Evolutionary conservation across 2,329 filamentous ascomycete genomes (phyloP), one percentile per base, ranked within the genome.

Genomic region (Ascochyta koolunga): DNA sequence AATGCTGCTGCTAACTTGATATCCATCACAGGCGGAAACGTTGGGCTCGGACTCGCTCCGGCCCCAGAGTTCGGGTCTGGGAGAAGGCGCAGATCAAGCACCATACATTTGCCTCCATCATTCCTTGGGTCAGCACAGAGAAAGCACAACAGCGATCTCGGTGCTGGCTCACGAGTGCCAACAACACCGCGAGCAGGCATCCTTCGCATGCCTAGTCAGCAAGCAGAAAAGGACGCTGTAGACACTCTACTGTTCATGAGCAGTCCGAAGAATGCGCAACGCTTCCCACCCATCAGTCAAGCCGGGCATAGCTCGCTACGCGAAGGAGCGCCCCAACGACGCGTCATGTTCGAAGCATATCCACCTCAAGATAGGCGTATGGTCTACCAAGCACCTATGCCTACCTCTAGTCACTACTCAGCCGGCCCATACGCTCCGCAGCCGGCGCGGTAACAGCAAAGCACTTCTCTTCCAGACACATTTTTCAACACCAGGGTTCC

Each of bases 161-260:
- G 66, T 22, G 54, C 58, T 13, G 60, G 61, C 6, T 66, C 67
- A 16, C 70, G 58, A 60, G 68, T 64, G 27, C 67, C 69, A 24
- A 65, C 60, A 18, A 68, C 67, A 7, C 40, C 76, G 72, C 44
- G 71, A 75, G 59, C 69, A 48, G 80, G 83, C 7, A 83, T 87
- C 15, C 76, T 89, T 4, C 86, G 86, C 56, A 89, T 88, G 25
- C 87, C 87, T 0, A 87, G 87, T 50, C 87, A 90, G 59, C 84
- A 89, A 57, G 80, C 79, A 45, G 90, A 95, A 68, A 89, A 92
- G 67, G 90, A 93, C 65, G 90, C 90, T 5, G 86, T 93, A 40
- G 90, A 93, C 68, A 89, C 89, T 0, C 76, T 95, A 21, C 79
- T 93, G 22, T 92, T 93, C 67, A 89, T 95, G 86, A 91, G 89